These are phyloP conservation scores for Colletotrichum salicis DNA, from an alignment of 2,329 filamentous ascomycete genomes.

Conservation along the genomic window DNA sequence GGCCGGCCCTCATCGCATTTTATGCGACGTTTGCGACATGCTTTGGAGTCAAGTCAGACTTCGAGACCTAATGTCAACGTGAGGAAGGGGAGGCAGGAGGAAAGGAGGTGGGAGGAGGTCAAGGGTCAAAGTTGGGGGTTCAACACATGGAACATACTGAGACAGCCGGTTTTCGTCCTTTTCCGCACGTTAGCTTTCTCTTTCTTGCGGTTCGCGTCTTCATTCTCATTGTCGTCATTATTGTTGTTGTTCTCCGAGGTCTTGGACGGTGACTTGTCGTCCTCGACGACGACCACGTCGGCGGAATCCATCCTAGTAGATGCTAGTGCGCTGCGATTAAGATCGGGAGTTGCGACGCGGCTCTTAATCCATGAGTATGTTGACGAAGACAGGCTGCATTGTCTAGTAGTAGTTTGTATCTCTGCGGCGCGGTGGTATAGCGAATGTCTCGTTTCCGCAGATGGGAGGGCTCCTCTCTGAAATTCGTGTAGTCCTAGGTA, in stretches of 20 bases:
- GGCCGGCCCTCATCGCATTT: conserved; percentile 95
- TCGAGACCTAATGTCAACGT: not conserved
- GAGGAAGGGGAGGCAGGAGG: not conserved
- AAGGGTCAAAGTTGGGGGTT: not conserved
- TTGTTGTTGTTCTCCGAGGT: conserved; percentile 48
- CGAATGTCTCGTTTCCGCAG: not conserved
- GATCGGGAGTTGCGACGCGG: conserved; percentile 12
- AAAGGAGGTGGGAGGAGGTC: not conserved
- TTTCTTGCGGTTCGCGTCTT: conserved; percentile 57
- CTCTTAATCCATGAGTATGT: conserved; percentile 28
- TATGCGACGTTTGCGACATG: conserved; percentile 93
- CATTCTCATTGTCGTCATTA: conserved; percentile 49
- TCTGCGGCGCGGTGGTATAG: not conserved
- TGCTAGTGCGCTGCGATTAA: conserved; percentile 24
- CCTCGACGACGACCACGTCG: conserved; percentile 39
- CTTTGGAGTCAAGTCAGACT: conserved; percentile 53
- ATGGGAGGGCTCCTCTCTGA: not conserved
- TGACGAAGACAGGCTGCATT: conserved; percentile 9
- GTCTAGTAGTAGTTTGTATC: conserved; percentile 6
- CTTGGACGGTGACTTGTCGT: conserved; percentile 43
- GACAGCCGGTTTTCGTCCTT: conserved; percentile 90
- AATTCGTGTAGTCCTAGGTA: not conserved
- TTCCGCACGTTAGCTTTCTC: conserved; percentile 62
- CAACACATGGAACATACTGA: conserved; percentile 69
- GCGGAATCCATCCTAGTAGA: conserved; percentile 44